A percentile compares a stretch with the other conserved stretches of the same genome.
Evolutionary conservation across 768 basidiomycete species (phyloP).

Genomic region (Cystofilobasidium ferigula): DNA sequence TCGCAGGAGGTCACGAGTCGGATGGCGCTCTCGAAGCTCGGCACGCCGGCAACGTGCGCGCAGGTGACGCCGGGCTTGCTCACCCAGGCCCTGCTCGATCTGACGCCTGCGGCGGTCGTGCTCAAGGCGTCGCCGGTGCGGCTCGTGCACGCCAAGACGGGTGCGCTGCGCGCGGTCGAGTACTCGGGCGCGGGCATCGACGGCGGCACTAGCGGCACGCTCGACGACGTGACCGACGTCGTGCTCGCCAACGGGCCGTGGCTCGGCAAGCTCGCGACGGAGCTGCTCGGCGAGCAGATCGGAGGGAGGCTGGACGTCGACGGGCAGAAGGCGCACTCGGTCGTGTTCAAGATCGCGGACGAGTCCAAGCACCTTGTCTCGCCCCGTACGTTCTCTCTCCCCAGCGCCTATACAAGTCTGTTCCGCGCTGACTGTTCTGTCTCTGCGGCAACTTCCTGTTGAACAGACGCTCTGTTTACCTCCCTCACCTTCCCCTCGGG

Average conservation of each 20-base stretch:
- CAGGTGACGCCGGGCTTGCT: conserved; percentile 38
- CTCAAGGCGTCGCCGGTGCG: conserved; percentile 42
- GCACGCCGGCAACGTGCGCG: conserved; percentile 32
- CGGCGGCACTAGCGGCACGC: conserved; percentile 28
- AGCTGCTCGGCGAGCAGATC: conserved; percentile 34
- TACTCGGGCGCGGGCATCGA: conserved; percentile 44
- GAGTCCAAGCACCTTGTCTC: conserved; percentile 27
- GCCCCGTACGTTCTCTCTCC: conserved; percentile 13
- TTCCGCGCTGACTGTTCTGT: conserved; percentile 35
- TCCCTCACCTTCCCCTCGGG: conserved; percentile 11
- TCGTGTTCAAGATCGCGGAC: conserved; percentile 36
- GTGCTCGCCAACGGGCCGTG: conserved; percentile 78
- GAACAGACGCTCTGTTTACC: conserved; percentile 21
- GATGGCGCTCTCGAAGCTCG: conserved; percentile 30
- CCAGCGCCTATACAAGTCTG: conserved; percentile 43
- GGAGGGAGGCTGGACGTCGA: conserved; percentile 33
- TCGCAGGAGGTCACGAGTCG: conserved; percentile 30
- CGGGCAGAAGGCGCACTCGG: conserved; percentile 38
- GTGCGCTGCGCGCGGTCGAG: conserved; percentile 35
- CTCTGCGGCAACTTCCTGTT: not conserved
- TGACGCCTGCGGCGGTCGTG: conserved; percentile 51
- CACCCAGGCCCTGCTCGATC: conserved; percentile 42
- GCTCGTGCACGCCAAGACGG: conserved; percentile 13
- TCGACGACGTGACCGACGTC: conserved; percentile 51
- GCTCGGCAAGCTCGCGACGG: conserved; percentile 50